Conservation (phyloP, 305 asterid genomes). For the Fraxinus nigra region DNA sequence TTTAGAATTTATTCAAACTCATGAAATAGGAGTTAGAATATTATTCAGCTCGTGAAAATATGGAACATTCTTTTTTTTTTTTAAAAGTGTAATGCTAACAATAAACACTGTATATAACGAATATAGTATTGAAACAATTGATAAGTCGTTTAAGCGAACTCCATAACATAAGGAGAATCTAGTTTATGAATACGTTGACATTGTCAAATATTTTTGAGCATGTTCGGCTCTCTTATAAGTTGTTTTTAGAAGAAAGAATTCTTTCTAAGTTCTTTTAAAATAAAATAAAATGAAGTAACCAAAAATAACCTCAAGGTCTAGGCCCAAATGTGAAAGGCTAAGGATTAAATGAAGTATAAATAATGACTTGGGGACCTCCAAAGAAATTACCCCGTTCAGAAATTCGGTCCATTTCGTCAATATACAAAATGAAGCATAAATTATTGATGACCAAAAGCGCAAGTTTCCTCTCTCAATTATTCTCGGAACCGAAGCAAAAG, state of each 20-base stretch:
- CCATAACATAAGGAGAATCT: neutral
- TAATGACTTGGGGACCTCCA: neutral
- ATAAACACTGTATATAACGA: too few relatives aligned
- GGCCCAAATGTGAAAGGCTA: neutral
- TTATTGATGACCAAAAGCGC: neutral
- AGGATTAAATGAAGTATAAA: neutral
- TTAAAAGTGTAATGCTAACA: neutral
- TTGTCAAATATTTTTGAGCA: neutral
- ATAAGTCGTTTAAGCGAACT: neutral
- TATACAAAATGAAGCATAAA: neutral
- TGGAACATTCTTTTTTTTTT: neutral
- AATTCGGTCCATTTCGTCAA: neutral
- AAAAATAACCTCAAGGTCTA: too few relatives aligned
- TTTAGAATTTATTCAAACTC: too few relatives aligned
- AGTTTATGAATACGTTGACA: neutral
- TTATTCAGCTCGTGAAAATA: neutral
- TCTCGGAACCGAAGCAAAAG: slow-evolving; percentile 22
- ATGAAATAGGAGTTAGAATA: too few relatives aligned
- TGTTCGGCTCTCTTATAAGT: neutral
- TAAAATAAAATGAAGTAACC: too few relatives aligned
- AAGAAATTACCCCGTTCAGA: neutral
- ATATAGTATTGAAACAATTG: neutral
- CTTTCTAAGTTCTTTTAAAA: neutral
- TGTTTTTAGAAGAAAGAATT: neutral
- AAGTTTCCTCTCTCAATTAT: slow-evolving; percentile 22